Evolutionary conservation across 306 rosid genomes (phyloP), one percentile per base, ranked within the genome.

Genomic region (Rosa persica): DNA sequence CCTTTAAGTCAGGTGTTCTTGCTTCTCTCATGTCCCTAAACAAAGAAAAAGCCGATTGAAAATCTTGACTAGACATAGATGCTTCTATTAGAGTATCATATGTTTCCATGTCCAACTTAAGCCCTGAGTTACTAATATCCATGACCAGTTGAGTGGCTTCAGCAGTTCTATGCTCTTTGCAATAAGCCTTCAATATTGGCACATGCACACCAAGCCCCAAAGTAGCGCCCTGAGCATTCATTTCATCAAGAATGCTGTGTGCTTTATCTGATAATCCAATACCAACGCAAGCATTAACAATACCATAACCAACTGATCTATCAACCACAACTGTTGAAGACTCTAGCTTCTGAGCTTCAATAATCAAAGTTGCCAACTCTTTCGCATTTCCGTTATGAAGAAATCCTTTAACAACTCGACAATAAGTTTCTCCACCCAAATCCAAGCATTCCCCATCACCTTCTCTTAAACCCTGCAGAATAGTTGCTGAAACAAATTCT

Each of bases 1-100:
- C 96, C 76, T 93, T 93, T 90, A 90, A 91, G 76, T 91, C 93
- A 36, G 83, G 77, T 75, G 85, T 23, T 86, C 98, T 89, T 44
- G 90, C 92, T 64, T 89, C 97, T 81, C 98, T 89, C 99, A 95
- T 89, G 81, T 86, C 95, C 86, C 97, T 91, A 73, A 89, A 95
- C 88, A 93, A 80, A 17, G 96, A 74, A 79, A 95, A 88, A 4
- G 97, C 97, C 8, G 98, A 95, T 76, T 88, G 96, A 81, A 91
- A 95, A 84, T 95, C 99, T 83, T 93, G 99, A 88, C 89, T 58
- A 22, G 97, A 86, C 93, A 93, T 94, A 51, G 97, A 86, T 36
- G 95, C 85, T 81, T 94, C 98, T 76, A 92, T 83, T 40, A 94
- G 86, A 82, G 92, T 68, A 88, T 94, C 93, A 74, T 87, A 92